phyloP scores from a whole-genome alignment of 2,329 filamentous ascomycete genomes.

The Paracamarosporium sp. region DNA sequence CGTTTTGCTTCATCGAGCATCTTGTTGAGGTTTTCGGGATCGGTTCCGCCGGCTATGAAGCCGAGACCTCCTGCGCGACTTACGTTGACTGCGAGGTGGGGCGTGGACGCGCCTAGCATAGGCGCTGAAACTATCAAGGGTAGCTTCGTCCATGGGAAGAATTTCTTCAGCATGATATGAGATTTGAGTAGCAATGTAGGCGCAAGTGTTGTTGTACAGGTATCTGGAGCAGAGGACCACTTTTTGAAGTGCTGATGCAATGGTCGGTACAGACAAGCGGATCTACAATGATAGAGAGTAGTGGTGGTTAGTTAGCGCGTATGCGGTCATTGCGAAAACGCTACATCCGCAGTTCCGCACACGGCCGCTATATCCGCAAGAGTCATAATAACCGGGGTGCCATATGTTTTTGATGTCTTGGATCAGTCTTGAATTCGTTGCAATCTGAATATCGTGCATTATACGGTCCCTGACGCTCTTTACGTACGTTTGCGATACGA shows the following conservation, averaged over 20 bases:
- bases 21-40: slow-evolving; percentile 38
- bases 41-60: slow-evolving; percentile 49
- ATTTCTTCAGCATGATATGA: not conserved
- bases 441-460: no score
- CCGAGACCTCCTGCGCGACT: slow-evolving; percentile 55
- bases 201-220: not conserved
- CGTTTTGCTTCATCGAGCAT: not conserved
- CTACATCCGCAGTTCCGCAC: not conserved
- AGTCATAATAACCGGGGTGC: no score
- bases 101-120: slow-evolving; percentile 68
- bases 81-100: slow-evolving; percentile 64
- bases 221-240: no score
- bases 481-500: not conserved
- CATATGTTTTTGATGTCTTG: no score
- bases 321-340: not conserved
- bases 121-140: slow-evolving; percentile 68
- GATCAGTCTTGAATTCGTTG: no score
- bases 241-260: no score
- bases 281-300: no score
- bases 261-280: no score
- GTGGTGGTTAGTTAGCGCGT: no score
- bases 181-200: not conserved
- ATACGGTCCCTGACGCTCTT: no score
- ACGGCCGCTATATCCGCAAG: not conserved
- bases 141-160: slow-evolving; percentile 58